A percentile compares a stretch with the other conserved stretches of the same genome.
Conservation (phyloP, 1,139 yeast genomes). For the Hanseniaspora sp. region DNA sequence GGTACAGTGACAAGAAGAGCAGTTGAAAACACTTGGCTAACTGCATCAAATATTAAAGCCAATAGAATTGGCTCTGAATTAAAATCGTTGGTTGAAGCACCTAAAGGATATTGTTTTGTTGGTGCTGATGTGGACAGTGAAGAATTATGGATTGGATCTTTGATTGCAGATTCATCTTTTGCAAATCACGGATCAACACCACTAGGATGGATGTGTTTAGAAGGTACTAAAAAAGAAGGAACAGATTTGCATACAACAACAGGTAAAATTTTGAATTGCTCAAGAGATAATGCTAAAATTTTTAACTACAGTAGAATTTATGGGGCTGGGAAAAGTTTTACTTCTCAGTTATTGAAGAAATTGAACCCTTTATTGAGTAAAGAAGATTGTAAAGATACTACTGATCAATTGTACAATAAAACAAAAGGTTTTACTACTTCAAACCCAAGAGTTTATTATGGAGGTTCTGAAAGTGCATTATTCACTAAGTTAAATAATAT, state of each 20-base stretch:
- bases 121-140: slow-evolving; percentile 99
- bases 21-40: slow-evolving; percentile 94
- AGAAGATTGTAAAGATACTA: slow-evolving; percentile 54
- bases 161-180: slow-evolving; percentile 85
- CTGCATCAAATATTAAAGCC: slow-evolving; percentile 87
- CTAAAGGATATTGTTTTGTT: slow-evolving; percentile 78
- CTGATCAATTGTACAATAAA: slow-evolving; percentile 56
- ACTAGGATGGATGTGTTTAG: slow-evolving; percentile 97
- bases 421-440: slow-evolving; percentile 59
- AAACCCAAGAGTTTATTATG: slow-evolving; percentile 49
- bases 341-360: slow-evolving; percentile 66
- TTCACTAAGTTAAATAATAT: slow-evolving; percentile 80
- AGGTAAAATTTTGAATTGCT: slow-evolving; percentile 77
- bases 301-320: slow-evolving; percentile 95
- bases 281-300: slow-evolving; percentile 83
- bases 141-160: slow-evolving; percentile 94
- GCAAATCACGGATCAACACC: slow-evolving; percentile 92
- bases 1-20: slow-evolving; percentile 96
- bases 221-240: slow-evolving; percentile 81
- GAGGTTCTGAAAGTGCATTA: slow-evolving; percentile 88
- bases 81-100: slow-evolving; percentile 77
- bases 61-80: slow-evolving; percentile 85
- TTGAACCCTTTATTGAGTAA: slow-evolving; percentile 67
- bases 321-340: slow-evolving; percentile 93
- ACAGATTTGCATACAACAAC: slow-evolving; percentile 95